phyloP scores from a whole-genome alignment of 768 basidiomycete species.

The Termitomyces sp. region DNA sequence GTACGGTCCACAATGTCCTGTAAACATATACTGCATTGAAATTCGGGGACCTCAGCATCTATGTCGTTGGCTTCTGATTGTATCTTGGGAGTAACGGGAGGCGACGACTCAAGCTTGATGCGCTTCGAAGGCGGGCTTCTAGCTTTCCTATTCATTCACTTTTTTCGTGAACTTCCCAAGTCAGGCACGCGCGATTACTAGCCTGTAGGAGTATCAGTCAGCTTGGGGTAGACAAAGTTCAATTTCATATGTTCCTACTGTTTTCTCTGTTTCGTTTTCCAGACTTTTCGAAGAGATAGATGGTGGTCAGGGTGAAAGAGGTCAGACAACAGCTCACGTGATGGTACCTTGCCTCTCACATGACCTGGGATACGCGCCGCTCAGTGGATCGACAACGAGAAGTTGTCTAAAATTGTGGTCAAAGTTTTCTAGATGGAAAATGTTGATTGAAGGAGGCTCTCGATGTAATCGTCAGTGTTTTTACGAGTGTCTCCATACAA shows the following conservation, averaged over 20 bases:
- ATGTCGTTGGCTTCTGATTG: background rate
- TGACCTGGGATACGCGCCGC: background rate
- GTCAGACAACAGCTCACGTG: too few species aligned
- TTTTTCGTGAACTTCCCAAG: background rate
- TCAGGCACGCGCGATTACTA: background rate
- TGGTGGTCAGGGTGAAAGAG: too few species aligned
- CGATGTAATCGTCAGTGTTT: too few species aligned
- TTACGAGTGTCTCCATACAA: too few species aligned
- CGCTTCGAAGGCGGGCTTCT: slow-evolving; percentile 36
- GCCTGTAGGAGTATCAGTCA: background rate
- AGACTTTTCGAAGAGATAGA: background rate
- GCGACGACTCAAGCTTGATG: slow-evolving; percentile 26
- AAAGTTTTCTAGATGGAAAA: too few species aligned
- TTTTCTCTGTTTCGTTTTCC: background rate
- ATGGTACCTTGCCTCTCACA: background rate
- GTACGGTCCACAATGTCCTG: slow-evolving; percentile 75
- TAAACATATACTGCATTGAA: slow-evolving; percentile 85
- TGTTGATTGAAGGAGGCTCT: too few species aligned
- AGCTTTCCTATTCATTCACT: slow-evolving; percentile 13
- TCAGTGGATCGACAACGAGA: too few species aligned
- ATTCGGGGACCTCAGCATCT: slow-evolving; percentile 35
- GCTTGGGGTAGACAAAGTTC: background rate
- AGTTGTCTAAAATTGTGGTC: too few species aligned
- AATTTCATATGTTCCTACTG: background rate
- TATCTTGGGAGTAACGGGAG: slow-evolving; percentile 5